Base-by-base conservation (phyloP, 495 filamentous ascomycete species). In the Talaromyces liani region DNA sequence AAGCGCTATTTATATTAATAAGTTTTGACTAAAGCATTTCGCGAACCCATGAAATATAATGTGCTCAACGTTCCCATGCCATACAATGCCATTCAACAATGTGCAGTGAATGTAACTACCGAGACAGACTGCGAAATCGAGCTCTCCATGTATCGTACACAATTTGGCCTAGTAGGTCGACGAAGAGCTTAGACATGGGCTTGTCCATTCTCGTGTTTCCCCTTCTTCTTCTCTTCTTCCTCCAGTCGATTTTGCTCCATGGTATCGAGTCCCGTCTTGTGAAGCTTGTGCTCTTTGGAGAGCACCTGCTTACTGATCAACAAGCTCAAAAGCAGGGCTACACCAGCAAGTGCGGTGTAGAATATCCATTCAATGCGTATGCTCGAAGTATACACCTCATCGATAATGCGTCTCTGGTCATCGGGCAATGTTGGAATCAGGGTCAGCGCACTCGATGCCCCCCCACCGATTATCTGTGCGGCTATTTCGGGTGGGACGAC, bases 281-380 rank as follows among this genome's bases (percentile, higher is more conserved):
- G 78, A 63, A 86, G 75, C 3, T 83, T 76, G 62, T 88, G 86
- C 22, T 80, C 73, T 68, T 82, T 84, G 69, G 77, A 87, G 41
- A 91, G 73, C 64, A 70, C 80, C 51, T 76, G 75, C 31, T 80
- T 81, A 0, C 75, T 75, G 27, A 91, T 79, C 9, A 86, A 79
- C 6, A 84, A 69, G 39, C 80, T 82, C 0, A 84, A 62, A 4
- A 85, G 25, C 24, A 90, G 67, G 0, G 83, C 87, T 0, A 84
- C 47, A 1, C 68, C 83, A 7, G 82, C 74, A n/a, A 88, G 73
- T 2, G 71, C 79, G 0, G 82, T 79, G 60, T 87, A 90, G 66
- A 77, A 77, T 63, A 90, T 88, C 80, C 85, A 92, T 85, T 91
- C 89, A 45, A 79, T 84, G 55, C 73, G 78, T 63, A 91, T 65